Evolutionary conservation across 805 yeast species (phyloP), one percentile per base, ranked within the genome.

Genomic region (Jamesozyma gamospora): DNA sequence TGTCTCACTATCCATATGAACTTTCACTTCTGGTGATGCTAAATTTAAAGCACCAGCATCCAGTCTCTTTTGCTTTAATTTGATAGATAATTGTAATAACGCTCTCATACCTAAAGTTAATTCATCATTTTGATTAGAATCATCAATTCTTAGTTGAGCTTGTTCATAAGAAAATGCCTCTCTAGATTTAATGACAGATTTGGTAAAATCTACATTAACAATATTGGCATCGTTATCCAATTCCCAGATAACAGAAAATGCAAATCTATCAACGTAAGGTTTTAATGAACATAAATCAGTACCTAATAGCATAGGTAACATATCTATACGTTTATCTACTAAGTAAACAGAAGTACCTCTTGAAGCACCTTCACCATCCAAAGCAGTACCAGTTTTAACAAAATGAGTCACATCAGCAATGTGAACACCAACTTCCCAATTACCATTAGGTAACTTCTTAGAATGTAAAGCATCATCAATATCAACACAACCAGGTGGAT

Each of bases 351-450:
- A 88, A 0, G 98, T 92, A 53, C 96, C 97, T 64, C 99, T 77
- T 1, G 94, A 73, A 0, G 97, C 95, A 62, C 96, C 99, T 64
- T 92, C 99, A 34, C 76, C 81, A 58, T 92, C 98, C 43, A 92
- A 69, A 0, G 97, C 79, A 3, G 96, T 86, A 46, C 79, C 82
- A 0, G 98, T 81, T 62, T 87, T 86, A 34, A 92, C 98, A 56
- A 92, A 92, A 64, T 92, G 95, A 1, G 97, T 85, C 25, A 92
- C 99, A 64, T 92, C 99, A 9, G 99, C 99, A 66, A 92, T 92
- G 57, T 92, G 99, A 25, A 92, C 99, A 55, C 99, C 99, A 41
- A 92, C 95, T 60, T 92, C 95, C 68, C 75, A 87, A 58, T 90
- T 85, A 0, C 98, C 98, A 59, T 92, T 92, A 1, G 95, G 87